Evolutionary conservation across 805 yeast genomes (phyloP), one percentile per base, ranked within the genome.

Genomic region (Zygosaccharomyces siamensis): DNA sequence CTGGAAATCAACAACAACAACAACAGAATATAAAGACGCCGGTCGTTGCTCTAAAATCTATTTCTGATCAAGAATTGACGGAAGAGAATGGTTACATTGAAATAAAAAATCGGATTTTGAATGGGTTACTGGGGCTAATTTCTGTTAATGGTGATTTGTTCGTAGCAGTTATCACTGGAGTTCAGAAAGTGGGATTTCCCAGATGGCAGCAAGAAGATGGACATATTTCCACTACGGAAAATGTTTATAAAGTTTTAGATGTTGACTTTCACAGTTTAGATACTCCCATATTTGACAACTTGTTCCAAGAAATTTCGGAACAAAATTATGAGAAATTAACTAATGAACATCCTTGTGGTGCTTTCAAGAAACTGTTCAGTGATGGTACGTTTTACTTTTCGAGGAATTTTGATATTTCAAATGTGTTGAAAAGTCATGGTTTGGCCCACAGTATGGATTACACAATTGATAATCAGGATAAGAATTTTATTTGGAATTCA

Each of bases 301-400:
- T 65, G 43, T 60, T 49, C 39, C 61, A 55, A 43, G 64, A 58
- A 38, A 47, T 53, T 38, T 44, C 60, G 1, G 60, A 61, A 48
- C 56, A 57, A 40, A 58, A 52, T 40, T 53, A 56, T 31, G 68
- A 66, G n/a, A 69, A 62, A 43, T 61, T 63, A 24, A 62, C 69
- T 3, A 56, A 59, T 39, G 83, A 78, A 50, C 96, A 89, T 62
- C 98, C 98, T 0, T 89, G 97, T 60, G 77, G 77, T 16, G 84
- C 81, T 43, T 64, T 90, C 35, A 78, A 83, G 52, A 89, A 86
- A 63, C 72, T 92, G 37, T 72, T 92, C 43, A 72, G 81, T 28
- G 86, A 84, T 61, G 97, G 97, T 2, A 81, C 90, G 1, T 93
- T 92, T 63, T 90, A 87, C 67, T 93, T 82, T 68, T 86, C 97